phyloP scores from a whole-genome alignment of 345 rosid genomes.

The Firmiana major region DNA sequence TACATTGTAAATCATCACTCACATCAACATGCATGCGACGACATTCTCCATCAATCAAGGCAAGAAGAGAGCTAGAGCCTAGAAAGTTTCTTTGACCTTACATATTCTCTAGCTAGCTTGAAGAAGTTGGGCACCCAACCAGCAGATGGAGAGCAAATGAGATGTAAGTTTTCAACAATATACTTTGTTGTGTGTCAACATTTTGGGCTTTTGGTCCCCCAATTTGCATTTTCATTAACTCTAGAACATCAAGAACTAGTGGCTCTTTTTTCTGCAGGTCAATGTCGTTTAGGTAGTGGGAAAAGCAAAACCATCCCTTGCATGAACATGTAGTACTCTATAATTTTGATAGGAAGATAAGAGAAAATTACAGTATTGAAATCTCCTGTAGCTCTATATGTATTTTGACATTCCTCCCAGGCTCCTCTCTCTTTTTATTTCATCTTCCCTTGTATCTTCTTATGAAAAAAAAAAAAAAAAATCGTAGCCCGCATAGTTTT shows the following conservation, averaged over 20 bases:
- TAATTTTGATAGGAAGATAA: too few species aligned
- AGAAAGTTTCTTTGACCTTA: background rate
- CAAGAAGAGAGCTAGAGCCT: background rate
- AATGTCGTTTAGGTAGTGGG: background rate
- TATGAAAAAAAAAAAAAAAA: too few species aligned
- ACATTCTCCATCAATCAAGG: background rate
- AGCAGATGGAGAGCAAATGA: background rate
- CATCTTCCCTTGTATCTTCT: too few species aligned
- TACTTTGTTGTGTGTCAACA: background rate
- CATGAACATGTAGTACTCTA: too few species aligned
- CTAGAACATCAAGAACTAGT: background rate
- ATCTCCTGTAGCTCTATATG: too few species aligned
- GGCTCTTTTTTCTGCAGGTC: background rate
- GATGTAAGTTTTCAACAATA: background rate
- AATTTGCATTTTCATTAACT: background rate
- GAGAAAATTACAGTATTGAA: too few species aligned
- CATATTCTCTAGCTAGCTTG: too few species aligned
- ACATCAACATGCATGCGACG: background rate
- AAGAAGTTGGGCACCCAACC: too few species aligned
- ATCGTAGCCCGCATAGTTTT: too few species aligned
- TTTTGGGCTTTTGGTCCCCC: background rate
- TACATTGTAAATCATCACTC: background rate
- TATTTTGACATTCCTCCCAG: too few species aligned
- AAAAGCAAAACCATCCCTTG: too few species aligned
- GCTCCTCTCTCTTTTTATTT: too few species aligned